Evolutionary conservation across 2,329 filamentous ascomycete species (phyloP), one percentile per base, ranked within the genome.

Genomic region (Verticillium klebahnii): DNA sequence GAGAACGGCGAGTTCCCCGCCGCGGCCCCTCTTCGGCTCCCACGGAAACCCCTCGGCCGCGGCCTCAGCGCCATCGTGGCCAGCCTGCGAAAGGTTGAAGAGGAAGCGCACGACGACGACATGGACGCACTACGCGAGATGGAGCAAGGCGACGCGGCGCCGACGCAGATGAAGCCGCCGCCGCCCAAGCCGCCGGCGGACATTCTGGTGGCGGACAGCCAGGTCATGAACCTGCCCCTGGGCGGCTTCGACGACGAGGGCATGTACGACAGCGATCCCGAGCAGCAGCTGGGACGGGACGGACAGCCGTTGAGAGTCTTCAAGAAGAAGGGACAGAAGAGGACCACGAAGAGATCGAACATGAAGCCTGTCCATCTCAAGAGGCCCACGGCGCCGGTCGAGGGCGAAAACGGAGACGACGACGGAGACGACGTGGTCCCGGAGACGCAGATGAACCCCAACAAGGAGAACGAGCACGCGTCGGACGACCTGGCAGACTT

Each of bases 251-350:
- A 90, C 62, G 85, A 89, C 61, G 87, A 89, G 67, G 80, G 69
- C 8, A 68, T 80, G 63, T 84, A 85, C 68, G 86, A 89, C 70
- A 84, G 82, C 64, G 77, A 76, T 3, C 82, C 84, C n/a, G 82
- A 83, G 40, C 81, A 83, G 40, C 70, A 72, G 3, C 61, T 82
- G 14, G 85, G 79, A 59, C 79, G 78, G n/a, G 77, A 86, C 67
- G 86, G 86, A 1, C 80, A 84, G 64, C 87, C 87, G 2, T 72
- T 87, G 40, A 85, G 82, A 60, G 75, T 85, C 1, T 94, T 84
- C 79, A 94, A 93, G 81, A 95, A 95, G 83, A 91, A 91, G 78
- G 91, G 90, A 0, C 84, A 91, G 72, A 95, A 95, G 79, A 82
- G 91, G 64, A 92, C 90, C 61, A 94, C 91, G 3, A 81, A 88